phyloP scores from a whole-genome alignment of 768 basidiomycete genomes.

The Leucocoprinus birnbaumii region DNA sequence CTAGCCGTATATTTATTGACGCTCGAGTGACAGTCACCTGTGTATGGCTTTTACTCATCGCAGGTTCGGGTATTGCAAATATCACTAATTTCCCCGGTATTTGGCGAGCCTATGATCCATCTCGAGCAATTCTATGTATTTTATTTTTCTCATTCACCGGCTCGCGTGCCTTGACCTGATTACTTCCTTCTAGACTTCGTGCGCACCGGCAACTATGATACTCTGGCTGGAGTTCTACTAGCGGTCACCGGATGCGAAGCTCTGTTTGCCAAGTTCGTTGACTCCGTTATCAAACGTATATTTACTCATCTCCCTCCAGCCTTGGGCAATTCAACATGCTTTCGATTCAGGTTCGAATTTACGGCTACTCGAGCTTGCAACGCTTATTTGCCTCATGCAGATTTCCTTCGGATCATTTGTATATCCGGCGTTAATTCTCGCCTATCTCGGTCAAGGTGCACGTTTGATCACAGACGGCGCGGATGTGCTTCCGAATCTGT shows the following conservation, averaged over 20 bases:
- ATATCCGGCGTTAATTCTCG: slow-evolving; percentile 58
- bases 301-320: slow-evolving; percentile 24
- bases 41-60: too few species aligned
- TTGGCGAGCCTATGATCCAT: too few species aligned
- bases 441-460: slow-evolving; percentile 74
- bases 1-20: too few species aligned
- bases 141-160: too few species aligned
- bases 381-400: too few species aligned
- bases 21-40: too few species aligned
- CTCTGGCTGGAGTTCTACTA: slow-evolving; percentile 61
- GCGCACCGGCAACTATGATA: slow-evolving; percentile 56
- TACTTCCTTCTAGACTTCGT: slow-evolving; percentile 48
- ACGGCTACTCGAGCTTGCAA: too few species aligned
- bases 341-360: slow-evolving; percentile 48
- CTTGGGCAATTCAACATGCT: slow-evolving; percentile 65
- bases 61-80: too few species aligned
- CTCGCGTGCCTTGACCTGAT: background rate
- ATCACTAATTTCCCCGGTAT: too few species aligned
- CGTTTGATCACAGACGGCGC: slow-evolving; percentile 51
- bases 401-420: slow-evolving; percentile 49
- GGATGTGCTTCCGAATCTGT: slow-evolving; percentile 48
- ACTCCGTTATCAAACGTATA: background rate
- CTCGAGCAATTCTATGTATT: too few species aligned
- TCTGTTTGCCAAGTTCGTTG: slow-evolving; percentile 59
- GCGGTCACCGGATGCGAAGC: slow-evolving; percentile 72